These are phyloP conservation scores for Phoenix roebelenii DNA, from an alignment of 176 grass and related monocot genomes.

Conservation along the genomic window DNA sequence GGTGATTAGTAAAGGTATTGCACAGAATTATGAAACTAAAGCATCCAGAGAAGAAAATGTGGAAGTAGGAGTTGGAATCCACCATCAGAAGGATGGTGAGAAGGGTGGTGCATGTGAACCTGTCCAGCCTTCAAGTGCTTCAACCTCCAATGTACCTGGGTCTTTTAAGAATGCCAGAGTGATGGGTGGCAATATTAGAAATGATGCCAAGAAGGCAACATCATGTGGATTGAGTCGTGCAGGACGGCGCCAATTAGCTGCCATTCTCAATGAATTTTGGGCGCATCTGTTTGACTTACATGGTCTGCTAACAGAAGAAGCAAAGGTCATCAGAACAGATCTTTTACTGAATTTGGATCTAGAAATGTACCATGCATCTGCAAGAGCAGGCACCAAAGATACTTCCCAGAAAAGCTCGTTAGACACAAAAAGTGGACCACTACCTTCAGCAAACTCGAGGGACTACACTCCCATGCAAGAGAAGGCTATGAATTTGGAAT, in stretches of 20 bases:
- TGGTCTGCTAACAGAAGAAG: conserved; percentile 67
- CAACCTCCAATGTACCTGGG: conserved; percentile 33
- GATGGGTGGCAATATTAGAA: conserved; percentile 37
- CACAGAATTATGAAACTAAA: conserved; percentile 24
- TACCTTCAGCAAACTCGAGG: conserved; percentile 29
- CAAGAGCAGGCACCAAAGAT: conserved; percentile 19
- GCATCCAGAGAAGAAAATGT: conserved; percentile 40
- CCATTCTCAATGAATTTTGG: conserved; percentile 93
- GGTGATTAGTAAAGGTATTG: conserved; percentile 1
- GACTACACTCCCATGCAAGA: conserved; percentile 28
- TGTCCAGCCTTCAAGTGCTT: conserved; percentile 30
- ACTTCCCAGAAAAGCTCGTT: conserved; percentile 33
- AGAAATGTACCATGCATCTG: conserved; percentile 43
- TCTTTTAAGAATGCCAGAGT: conserved; percentile 44
- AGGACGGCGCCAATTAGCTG: conserved; percentile 62
- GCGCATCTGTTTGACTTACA: conserved; percentile 90
- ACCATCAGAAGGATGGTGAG: conserved; percentile 26
- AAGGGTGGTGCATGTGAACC: conserved; percentile 27
- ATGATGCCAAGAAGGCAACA: conserved; percentile 51
- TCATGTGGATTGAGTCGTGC: conserved; percentile 86
- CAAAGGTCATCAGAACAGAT: conserved; percentile 52
- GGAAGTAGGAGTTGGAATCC: conserved; percentile 37
- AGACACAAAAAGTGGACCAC: conserved; percentile 32
- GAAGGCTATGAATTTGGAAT: conserved; percentile 37
- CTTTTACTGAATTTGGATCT: conserved; percentile 62